Evolutionary conservation across 2,329 filamentous ascomycete species (phyloP), one percentile per base, ranked within the genome.

Genomic region (Phialophora chinensis): DNA sequence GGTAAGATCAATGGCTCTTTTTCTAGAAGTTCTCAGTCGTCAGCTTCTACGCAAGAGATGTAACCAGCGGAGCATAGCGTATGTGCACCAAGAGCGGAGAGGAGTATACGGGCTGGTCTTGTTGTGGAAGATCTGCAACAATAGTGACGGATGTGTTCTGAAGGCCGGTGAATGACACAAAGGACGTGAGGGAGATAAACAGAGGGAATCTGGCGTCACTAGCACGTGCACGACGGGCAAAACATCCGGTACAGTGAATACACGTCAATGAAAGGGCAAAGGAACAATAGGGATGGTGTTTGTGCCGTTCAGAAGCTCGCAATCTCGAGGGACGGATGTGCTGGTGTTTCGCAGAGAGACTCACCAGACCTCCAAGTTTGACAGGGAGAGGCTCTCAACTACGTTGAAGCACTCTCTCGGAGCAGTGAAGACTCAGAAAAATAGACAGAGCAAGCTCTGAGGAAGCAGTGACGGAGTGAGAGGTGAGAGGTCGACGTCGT

Each of bases 401-500:
- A 17, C 23, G 4, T 31, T 29, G 14, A 42, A n/a, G 14, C 31
- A 20, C n/a, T 23, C 14, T 17, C 50, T 35, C 38, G 8, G 27
- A 29, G 38, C 17, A n/a, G 20, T 35, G 11, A 35, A 14, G 44
- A 25, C 12, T 20, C 31, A 50, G 57, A 50, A 35, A n/a, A 23
- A 29, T 29, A 33, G 23, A 49, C 17, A 25, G n/a, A 60, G 8
- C 5, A 31, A 35, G 27, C 7, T 14, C 20, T 23, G 38, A 50
- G 23, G 31, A 49, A 25, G 27, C 8, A 60, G 57, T 8, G 38
- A 5, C 6, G 14, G 14, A 44, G 54, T 56, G 57, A 65, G 57
- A 54, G 56, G 35, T 31, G 33, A 35, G 33, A 44, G 27, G 44
- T 27, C 35, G 57, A 49, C 35, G 57, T 50, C 52, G 38, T 44